Evolutionary conservation across 1,139 yeast species (phyloP), one percentile per base, ranked within the genome.

Genomic region (Kazachstania sp.): DNA sequence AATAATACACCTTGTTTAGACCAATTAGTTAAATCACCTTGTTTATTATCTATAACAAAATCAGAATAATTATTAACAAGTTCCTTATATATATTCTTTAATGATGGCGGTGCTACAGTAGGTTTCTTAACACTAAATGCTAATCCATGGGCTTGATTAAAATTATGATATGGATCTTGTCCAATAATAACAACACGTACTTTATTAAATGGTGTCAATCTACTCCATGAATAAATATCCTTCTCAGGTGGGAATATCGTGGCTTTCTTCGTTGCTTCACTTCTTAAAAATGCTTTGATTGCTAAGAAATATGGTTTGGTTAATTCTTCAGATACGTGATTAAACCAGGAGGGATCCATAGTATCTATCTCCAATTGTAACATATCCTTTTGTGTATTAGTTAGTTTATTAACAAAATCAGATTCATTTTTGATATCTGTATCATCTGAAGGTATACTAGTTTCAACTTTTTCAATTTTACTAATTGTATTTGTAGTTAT

Each of bases 161-260:
- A 68, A 61, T 88, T 88, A 65, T 94, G 98, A 63, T 92, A 92
- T 0, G 99, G 99, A 64, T 92, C 99, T 64, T 92, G 99, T 1
- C 99, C 99, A 41, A 94, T 71, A 16, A 94, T 74, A 3, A 92
- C 75, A 32, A 94, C 94, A 59, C 80, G 82, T 30, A 90, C 84
- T 1, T 75, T 65, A 5, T 79, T 72, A 34, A 92, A 71, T 0
- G 97, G 96, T 0, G 97, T 87, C 32, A 82, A 72, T 41, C 88
- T 77, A 1, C 95, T 83, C 97, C 98, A 92, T 0, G 97, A 85
- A 64, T 92, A 92, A n/a, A 92, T 79, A 51, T 85, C 84, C 16
- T 74, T 60, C 23, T 70, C 65, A 0, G 92, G 90, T 1, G 99
- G 99, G 66, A 86, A 92, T 0, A 90, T 72, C 1, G 44, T 35